Evolutionary conservation across 192 early-diverging fungal species (phyloP).

Genomic region (Allomyces macrogynus): DNA sequence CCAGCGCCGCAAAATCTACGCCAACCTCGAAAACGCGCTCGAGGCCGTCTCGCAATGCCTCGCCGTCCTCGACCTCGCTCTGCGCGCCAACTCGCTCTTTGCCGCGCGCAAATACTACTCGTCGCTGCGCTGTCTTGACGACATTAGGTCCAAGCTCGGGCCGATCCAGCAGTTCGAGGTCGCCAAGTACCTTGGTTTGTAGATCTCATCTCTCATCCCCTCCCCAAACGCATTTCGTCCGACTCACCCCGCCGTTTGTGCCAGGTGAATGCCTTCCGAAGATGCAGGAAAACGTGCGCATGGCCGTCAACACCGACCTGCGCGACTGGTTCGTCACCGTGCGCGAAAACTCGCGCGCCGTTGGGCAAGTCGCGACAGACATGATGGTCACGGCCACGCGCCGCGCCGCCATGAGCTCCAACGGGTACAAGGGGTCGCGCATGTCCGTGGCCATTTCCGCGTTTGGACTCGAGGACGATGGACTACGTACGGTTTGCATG

Average conservation of each 20-base stretch:
- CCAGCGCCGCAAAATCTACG: slow-evolving; percentile 51
- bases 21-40: slow-evolving; percentile 70
- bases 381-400: slow-evolving; percentile 5
- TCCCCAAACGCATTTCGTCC: background rate
- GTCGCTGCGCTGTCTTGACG: slow-evolving; percentile 32
- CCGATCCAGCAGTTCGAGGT: slow-evolving; percentile 61
- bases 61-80: slow-evolving; percentile 68
- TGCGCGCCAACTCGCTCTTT: slow-evolving; percentile 60
- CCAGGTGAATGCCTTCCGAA: slow-evolving; percentile 67
- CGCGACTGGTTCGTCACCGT: slow-evolving; percentile 79
- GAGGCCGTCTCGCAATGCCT: slow-evolving; percentile 63
- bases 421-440: slow-evolving; percentile 8
- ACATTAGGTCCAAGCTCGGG: slow-evolving; percentile 29
- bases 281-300: slow-evolving; percentile 43
- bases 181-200: slow-evolving; percentile 57
- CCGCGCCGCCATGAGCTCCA: background rate
- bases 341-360: slow-evolving; percentile 54
- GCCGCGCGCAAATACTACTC: slow-evolving; percentile 72
- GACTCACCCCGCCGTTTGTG: slow-evolving; percentile 3
- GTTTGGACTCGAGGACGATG: too few relatives aligned
- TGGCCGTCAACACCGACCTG: slow-evolving; percentile 64
- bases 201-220: background rate
- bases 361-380: slow-evolving; percentile 69
- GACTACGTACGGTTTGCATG: too few relatives aligned
- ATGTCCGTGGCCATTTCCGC: slow-evolving; percentile 9